phyloP scores from a whole-genome alignment of 2,329 filamentous ascomycete species.

The Pyrenophora graminea region DNA sequence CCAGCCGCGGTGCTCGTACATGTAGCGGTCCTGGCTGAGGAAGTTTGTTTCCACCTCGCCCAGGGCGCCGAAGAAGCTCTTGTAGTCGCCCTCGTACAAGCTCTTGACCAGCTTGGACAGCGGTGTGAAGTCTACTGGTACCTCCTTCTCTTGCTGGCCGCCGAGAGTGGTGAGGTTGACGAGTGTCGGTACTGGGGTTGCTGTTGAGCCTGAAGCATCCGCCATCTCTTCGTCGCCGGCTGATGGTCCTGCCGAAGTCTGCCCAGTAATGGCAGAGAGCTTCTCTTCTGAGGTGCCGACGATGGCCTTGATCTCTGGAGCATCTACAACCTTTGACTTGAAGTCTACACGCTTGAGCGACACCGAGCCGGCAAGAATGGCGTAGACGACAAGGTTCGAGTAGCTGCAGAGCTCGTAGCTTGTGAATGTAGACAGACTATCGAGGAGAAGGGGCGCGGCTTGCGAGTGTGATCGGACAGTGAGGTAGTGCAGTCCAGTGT shows the following conservation, averaged over 20 bases:
- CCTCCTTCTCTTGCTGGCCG: slow-evolving; percentile 77
- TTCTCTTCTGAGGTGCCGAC: slow-evolving; percentile 89
- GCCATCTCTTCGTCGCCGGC: slow-evolving; percentile 76
- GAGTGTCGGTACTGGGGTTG: slow-evolving; percentile 64
- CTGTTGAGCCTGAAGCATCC: slow-evolving; percentile 58
- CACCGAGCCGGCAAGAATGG: slow-evolving; percentile 90
- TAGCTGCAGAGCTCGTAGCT: slow-evolving; percentile 99
- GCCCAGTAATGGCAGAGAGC: slow-evolving; percentile 77
- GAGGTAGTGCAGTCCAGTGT: slow-evolving; percentile 91
- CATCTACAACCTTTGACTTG: slow-evolving; percentile 98
- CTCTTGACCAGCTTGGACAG: slow-evolving; percentile 87
- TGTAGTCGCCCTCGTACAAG: slow-evolving; percentile 92
- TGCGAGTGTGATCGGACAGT: slow-evolving; percentile 89
- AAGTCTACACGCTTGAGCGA: slow-evolving; percentile 97
- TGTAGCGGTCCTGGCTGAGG: slow-evolving; percentile 89
- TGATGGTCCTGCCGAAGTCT: slow-evolving; percentile 78
- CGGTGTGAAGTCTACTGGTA: slow-evolving; percentile 84
- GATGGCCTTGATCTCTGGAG: slow-evolving; percentile 96
- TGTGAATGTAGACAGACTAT: slow-evolving; percentile 96
- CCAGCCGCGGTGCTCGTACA: slow-evolving; percentile 95
- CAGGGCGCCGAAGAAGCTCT: slow-evolving; percentile 87
- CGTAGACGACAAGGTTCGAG: slow-evolving; percentile 91
- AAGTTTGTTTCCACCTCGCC: slow-evolving; percentile 92
- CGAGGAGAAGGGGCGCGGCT: slow-evolving; percentile 89
- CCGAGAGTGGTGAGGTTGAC: slow-evolving; percentile 90